Evolutionary conservation across 2,329 filamentous ascomycete genomes (phyloP), one percentile per base, ranked within the genome.

Genomic region (Zasmidium citrigriseum): DNA sequence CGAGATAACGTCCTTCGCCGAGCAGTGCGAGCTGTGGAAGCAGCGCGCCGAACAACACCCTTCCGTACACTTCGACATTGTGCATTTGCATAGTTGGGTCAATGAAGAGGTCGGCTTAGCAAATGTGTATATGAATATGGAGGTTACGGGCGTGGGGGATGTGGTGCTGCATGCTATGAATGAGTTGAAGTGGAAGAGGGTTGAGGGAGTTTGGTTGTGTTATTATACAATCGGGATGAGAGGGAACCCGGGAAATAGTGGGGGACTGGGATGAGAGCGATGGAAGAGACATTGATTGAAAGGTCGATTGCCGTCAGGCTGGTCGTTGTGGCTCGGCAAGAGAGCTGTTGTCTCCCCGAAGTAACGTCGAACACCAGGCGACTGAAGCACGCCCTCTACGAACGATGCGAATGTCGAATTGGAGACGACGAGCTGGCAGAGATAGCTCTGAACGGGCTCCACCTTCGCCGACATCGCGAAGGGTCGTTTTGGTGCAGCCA

Each of bases 81-180:
- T 27, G 14, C n/a, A n/a, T 24, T 24, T 54, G 23, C 12, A 20
- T 14, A 22, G 41, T 9, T 18, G 47, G n/a, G 22, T 54, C 18
- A 29, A 54, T 23, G 41, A 54, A 23, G 38, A n/a, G 21, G 22
- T 25, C 14, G 52, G 52, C 3, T 27, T 20, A 38, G 54, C 46
- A 18, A 23, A 34, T 20, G 54, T 56, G 5, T 56, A 49, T 18
- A 47, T 55, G 44, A 46, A 49, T 18, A 56, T 51, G 54, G 46
- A 50, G 16, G 46, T 50, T 21, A 49, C 46, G 29, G 46, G 46
- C 2, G 21, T 56, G 1, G 34, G 34, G 7, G 34, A n/a, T 4
- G 46, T 56, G 22, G 34, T 21, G 7, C 21, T 56, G 4, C 54
- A 56, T 38, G 54, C 46, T 9, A 56, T 56, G 54, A 56, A 46